Evolutionary conservation across 164 flowering plant species (phyloP).

Genomic region (Stephania yunnanensis): DNA sequence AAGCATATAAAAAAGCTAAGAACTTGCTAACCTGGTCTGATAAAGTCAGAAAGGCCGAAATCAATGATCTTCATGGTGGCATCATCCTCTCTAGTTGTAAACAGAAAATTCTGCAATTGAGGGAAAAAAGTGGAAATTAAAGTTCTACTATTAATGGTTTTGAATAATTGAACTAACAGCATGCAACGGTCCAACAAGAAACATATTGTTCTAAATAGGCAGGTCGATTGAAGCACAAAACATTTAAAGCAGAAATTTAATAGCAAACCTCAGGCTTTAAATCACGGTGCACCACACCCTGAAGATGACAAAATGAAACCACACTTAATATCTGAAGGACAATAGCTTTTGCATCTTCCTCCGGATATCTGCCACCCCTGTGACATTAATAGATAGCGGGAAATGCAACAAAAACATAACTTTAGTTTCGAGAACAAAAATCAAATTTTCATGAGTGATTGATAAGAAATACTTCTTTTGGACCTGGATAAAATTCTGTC

Average conservation of each 20-base stretch:
- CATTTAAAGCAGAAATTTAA: neutral
- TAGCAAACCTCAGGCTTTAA: slow-evolving; percentile 75
- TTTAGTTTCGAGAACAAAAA: neutral
- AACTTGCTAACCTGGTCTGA: slow-evolving; percentile 60
- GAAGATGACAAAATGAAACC: slow-evolving; percentile 88
- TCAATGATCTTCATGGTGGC: slow-evolving; percentile 95
- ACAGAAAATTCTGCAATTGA: slow-evolving; percentile 80
- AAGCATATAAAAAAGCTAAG: neutral
- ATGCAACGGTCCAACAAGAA: neutral
- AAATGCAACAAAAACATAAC: neutral
- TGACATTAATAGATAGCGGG: slow-evolving; percentile 8
- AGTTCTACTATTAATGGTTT: neutral
- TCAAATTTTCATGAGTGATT: neutral
- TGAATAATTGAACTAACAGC: neutral
- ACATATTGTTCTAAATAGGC: neutral
- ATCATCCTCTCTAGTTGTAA: slow-evolving; percentile 70
- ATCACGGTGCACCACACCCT: slow-evolving; percentile 93
- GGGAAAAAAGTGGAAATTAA: slow-evolving; percentile 10
- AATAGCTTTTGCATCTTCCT: slow-evolving; percentile 73
- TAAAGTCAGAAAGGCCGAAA: slow-evolving; percentile 96
- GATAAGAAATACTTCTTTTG: neutral
- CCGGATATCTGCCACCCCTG: slow-evolving; percentile 78
- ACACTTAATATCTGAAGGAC: slow-evolving; percentile 65
- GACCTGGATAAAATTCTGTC: slow-evolving; percentile 93
- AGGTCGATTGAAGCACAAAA: neutral